These are phyloP conservation scores for Suillus variegatus DNA, from an alignment of 768 basidiomycete species.

Conservation along the genomic window DNA sequence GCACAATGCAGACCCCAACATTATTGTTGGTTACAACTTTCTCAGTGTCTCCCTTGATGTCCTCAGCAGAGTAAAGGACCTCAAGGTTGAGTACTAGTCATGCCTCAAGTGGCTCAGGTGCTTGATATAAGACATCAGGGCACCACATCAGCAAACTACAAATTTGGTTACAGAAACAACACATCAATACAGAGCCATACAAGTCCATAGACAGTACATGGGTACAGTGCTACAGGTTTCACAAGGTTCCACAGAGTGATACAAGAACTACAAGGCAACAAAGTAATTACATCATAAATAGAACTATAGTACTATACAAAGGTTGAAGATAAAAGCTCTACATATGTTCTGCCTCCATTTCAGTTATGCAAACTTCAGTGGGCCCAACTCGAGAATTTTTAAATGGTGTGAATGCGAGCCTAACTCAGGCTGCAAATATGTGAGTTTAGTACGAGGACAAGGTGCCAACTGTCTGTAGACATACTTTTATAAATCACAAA, in stretches of 20 bases:
- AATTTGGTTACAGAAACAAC: background rate
- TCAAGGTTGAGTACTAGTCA: too few relatives aligned
- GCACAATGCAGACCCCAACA: too few relatives aligned
- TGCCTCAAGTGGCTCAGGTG: too few relatives aligned
- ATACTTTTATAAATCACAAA: background rate
- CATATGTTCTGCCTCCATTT: too few relatives aligned
- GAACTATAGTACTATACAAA: background rate
- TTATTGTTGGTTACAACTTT: too few relatives aligned
- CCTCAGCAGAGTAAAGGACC: too few relatives aligned
- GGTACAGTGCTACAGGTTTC: background rate
- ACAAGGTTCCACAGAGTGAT: background rate
- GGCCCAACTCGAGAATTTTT: background rate
- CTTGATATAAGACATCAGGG: too few relatives aligned
- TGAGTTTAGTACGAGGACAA: background rate
- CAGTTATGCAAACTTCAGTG: too few relatives aligned
- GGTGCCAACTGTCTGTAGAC: background rate
- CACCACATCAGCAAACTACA: background rate
- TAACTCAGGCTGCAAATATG: background rate
- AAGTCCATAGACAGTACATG: background rate
- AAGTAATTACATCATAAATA: constrained; percentile 1
- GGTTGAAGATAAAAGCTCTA: background rate
- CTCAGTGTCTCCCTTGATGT: too few relatives aligned
- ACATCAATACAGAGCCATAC: background rate
- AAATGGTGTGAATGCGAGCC: background rate
- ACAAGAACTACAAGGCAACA: background rate